These are phyloP conservation scores for Casaregolazyma lundiana DNA, from an alignment of 1,139 yeast species.

Conservation along the genomic window DNA sequence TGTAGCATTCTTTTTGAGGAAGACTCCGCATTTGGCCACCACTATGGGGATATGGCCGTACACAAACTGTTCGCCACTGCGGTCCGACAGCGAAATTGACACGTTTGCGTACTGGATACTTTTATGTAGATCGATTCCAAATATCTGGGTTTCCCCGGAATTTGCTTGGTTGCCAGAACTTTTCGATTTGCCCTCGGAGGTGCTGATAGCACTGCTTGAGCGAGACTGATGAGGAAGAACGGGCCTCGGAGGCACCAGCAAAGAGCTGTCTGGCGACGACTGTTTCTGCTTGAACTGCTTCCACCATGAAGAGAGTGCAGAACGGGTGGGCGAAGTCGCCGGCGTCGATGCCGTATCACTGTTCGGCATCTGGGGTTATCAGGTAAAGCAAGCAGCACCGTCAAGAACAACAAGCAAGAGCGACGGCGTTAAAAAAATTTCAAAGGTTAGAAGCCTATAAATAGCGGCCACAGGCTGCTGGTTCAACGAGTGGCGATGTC, in stretches of 20 bases:
- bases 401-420: neutral
- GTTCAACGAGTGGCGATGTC: no score
- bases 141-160: constrained; percentile 44
- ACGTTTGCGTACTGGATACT: constrained; percentile 75
- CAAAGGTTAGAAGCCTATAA: no score
- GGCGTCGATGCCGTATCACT: constrained; percentile 4
- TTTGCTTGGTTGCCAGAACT: constrained; percentile 20
- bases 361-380: neutral
- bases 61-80: constrained; percentile 49
- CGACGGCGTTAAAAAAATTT: neutral
- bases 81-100: constrained; percentile 56
- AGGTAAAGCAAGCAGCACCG: neutral
- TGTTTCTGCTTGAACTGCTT: constrained; percentile 35
- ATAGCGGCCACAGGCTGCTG: no score
- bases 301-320: constrained; percentile 41
- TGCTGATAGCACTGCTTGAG: constrained; percentile 25
- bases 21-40: constrained; percentile 95
- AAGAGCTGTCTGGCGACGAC: neutral
- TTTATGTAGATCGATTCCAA: constrained; percentile 75
- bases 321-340: constrained; percentile 32
- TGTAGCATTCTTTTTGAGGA: constrained; percentile 60
- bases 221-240: constrained; percentile 29
- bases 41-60: constrained; percentile 82
- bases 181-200: constrained; percentile 5
- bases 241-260: constrained; percentile 21